Percentiles rank a stretch among this genome's conserved stretches.
Conservation (phyloP, 116 monocot genomes). For the Phalaenopsis hybrid region DNA sequence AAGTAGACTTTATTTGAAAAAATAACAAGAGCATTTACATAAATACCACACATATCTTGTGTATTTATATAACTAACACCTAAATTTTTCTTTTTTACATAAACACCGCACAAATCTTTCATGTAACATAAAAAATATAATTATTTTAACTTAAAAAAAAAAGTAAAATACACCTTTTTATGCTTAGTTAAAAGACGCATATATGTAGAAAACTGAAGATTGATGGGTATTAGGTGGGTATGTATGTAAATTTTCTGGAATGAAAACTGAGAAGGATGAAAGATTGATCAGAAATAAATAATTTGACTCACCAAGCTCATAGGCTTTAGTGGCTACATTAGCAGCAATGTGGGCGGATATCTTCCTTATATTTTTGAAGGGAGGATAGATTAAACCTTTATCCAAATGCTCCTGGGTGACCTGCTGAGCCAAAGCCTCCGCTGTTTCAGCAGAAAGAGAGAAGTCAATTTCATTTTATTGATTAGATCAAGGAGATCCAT, state of each 20-base stretch:
- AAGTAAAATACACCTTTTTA: neutral
- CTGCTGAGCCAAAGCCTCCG: slow-evolving; percentile 46
- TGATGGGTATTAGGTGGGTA: no score
- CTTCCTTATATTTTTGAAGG: slow-evolving; percentile 43
- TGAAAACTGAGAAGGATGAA: neutral
- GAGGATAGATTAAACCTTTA: slow-evolving; percentile 45
- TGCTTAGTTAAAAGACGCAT: no score
- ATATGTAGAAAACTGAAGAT: no score
- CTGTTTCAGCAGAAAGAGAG: slow-evolving; percentile 13
- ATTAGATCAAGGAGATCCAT: neutral
- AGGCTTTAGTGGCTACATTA: slow-evolving; percentile 41
- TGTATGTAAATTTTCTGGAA: no score
- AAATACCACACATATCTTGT: no score
- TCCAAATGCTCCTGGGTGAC: slow-evolving; percentile 38
- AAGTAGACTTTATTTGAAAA: neutral
- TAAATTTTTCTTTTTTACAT: no score
- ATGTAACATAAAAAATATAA: neutral
- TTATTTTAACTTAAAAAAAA: neutral
- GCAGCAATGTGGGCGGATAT: slow-evolving; percentile 58
- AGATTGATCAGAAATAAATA: neutral
- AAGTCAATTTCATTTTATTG: neutral
- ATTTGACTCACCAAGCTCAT: slow-evolving; percentile 37
- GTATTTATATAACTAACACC: no score
- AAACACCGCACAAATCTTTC: no score
- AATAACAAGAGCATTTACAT: no score